phyloP scores from a whole-genome alignment of 768 basidiomycete genomes.

The Cystofilobasidium capitatum region DNA sequence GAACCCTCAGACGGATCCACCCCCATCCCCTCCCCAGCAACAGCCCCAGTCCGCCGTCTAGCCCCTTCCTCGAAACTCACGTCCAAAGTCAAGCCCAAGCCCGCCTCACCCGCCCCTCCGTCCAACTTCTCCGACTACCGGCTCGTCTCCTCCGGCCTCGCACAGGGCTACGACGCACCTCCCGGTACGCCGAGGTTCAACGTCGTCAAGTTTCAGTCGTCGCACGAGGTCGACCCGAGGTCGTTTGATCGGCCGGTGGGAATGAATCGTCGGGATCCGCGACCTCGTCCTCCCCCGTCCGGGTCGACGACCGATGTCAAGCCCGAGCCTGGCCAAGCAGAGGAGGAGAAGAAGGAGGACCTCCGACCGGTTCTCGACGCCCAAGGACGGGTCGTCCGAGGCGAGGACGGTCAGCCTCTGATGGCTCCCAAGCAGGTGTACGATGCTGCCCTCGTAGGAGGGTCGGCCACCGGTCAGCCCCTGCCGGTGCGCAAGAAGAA shows the following conservation, averaged over 20 bases:
- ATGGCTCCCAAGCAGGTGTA: constrained; percentile 12
- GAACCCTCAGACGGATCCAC: too few species aligned
- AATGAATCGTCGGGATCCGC: constrained; percentile 74
- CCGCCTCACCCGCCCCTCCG: constrained; percentile 1
- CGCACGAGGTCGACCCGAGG: constrained; percentile 54
- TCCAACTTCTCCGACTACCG: constrained; percentile 16
- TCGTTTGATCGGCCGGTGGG: constrained; percentile 67
- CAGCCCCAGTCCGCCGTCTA: too few species aligned
- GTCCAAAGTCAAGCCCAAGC: constrained; percentile 11
- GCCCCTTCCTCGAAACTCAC: too few species aligned
- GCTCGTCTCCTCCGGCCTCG: constrained; percentile 17
- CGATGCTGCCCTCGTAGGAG: constrained; percentile 42
- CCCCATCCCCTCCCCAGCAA: too few species aligned
- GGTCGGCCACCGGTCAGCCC: constrained; percentile 66
- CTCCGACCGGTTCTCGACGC: constrained; percentile 26
- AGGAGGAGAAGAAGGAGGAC: constrained; percentile 6
- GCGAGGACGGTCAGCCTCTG: constrained; percentile 64
- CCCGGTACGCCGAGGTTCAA: constrained; percentile 52
- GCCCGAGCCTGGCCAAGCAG: neutral
- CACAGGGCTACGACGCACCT: neutral
- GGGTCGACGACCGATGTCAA: neutral
- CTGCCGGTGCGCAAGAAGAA: constrained; percentile 52
- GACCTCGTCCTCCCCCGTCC: constrained; percentile 31
- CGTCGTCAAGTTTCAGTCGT: constrained; percentile 71
- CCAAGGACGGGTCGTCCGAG: constrained; percentile 37